These are phyloP conservation scores for Penicillium flavigenum DNA, from an alignment of 495 filamentous ascomycete genomes.

Conservation along the genomic window DNA sequence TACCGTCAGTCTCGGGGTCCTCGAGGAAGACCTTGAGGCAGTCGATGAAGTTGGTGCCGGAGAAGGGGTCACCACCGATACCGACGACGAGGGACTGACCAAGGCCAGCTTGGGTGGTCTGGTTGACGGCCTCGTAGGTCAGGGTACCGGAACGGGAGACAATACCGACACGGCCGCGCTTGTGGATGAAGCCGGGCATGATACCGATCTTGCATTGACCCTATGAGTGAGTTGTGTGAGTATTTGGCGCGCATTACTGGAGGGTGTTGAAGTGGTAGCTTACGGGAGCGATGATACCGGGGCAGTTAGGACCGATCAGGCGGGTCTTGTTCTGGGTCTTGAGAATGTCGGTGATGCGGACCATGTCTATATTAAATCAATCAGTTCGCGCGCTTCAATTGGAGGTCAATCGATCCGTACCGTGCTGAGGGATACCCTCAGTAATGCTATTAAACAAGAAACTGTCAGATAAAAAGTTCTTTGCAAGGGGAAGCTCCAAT, in stretches of 20 bases:
- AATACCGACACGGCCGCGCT: slow-evolving; percentile 97
- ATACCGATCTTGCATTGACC: slow-evolving; percentile 99
- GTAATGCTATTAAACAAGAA: slow-evolving; percentile 64
- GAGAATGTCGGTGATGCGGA: slow-evolving; percentile 95
- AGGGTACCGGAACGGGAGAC: slow-evolving; percentile 97
- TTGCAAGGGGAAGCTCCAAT: slow-evolving; percentile 16
- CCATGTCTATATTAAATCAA: slow-evolving; percentile 73
- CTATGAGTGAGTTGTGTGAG: slow-evolving; percentile 38
- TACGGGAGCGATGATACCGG: slow-evolving; percentile 91
- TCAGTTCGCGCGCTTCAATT: slow-evolving; percentile 23
- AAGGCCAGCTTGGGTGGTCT: slow-evolving; percentile 94
- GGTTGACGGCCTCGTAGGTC: slow-evolving; percentile 99
- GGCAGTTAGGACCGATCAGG: slow-evolving; percentile 96
- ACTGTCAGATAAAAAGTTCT: slow-evolving; percentile 11
- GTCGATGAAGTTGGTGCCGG: slow-evolving; percentile 99
- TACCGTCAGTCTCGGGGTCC: slow-evolving; percentile 95
- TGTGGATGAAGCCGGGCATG: slow-evolving; percentile 99
- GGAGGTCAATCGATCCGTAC: slow-evolving; percentile 45
- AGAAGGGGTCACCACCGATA: slow-evolving; percentile 98
- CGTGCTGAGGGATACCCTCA: slow-evolving; percentile 96
- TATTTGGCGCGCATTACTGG: background rate
- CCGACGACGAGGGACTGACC: slow-evolving; percentile 97
- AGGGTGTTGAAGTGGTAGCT: slow-evolving; percentile 21
- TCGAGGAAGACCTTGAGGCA: slow-evolving; percentile 95
- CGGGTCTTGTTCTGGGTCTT: slow-evolving; percentile 97